Evolutionary conservation across 495 filamentous ascomycete species (phyloP).

Genomic region (Parathielavia appendiculata): DNA sequence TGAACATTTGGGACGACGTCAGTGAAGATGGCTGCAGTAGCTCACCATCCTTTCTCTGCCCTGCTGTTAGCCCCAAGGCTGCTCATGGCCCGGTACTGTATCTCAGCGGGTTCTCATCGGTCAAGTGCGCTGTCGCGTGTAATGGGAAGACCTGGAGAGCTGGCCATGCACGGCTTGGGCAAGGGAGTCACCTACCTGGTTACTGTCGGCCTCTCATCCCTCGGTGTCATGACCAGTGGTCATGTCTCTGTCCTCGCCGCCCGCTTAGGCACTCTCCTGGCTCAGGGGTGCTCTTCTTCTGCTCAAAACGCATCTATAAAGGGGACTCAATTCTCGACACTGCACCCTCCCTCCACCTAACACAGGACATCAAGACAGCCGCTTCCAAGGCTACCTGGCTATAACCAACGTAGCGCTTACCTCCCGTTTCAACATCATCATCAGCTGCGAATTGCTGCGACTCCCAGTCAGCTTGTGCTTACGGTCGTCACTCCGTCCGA

Average conservation of each 20-base stretch:
- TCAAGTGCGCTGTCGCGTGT: neutral
- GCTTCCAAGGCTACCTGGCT: neutral
- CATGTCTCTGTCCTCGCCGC: neutral
- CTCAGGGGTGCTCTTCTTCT: neutral
- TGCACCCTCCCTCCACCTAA: neutral
- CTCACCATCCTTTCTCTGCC: neutral
- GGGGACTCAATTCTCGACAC: neutral
- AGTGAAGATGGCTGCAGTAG: neutral
- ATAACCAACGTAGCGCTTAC: too few species aligned
- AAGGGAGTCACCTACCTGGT: neutral
- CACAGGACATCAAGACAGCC: neutral
- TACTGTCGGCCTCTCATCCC: neutral
- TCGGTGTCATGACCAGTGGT: neutral
- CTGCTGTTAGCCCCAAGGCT: neutral
- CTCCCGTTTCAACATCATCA: neutral
- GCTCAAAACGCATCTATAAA: neutral
- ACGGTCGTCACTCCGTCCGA: too few species aligned
- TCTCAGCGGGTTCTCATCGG: slow-evolving; percentile 1
- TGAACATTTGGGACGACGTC: neutral
- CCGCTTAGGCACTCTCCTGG: neutral
- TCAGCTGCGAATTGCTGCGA: too few species aligned
- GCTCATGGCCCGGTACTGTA: neutral
- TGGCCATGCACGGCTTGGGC: neutral
- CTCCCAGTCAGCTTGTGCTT: too few species aligned
- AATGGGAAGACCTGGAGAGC: neutral